phyloP scores from a whole-genome alignment of 805 yeast genomes.

The Phaffomyces antillensis region DNA sequence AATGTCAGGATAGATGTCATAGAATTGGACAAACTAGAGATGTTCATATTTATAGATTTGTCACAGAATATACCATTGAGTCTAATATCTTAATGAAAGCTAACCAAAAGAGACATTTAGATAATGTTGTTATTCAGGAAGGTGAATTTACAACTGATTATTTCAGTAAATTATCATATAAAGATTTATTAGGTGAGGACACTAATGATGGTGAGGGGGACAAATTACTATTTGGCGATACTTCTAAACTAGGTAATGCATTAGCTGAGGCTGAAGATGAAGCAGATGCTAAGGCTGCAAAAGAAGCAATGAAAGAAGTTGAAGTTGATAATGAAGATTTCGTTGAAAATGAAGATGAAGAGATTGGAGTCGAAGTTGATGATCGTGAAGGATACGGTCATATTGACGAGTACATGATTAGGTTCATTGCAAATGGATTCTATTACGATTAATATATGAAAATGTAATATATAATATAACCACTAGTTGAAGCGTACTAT shows the following conservation, averaged over 20 bases:
- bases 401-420: constrained; percentile 93
- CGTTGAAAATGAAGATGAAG: constrained; percentile 35
- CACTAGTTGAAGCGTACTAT: neutral
- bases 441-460: constrained; percentile 35
- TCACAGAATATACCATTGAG: constrained; percentile 93
- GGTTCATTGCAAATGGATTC: constrained; percentile 78
- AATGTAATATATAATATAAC: neutral
- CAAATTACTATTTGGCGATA: constrained; percentile 27
- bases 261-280: constrained; percentile 94
- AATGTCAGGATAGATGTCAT: constrained; percentile 98
- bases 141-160: constrained; percentile 98
- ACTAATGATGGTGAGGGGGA: constrained; percentile 23
- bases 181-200: constrained; percentile 63
- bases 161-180: constrained; percentile 78
- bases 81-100: constrained; percentile 91
- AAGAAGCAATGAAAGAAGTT: constrained; percentile 78
- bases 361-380: constrained; percentile 38
- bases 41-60: constrained; percentile 94
- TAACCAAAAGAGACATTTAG: constrained; percentile 88
- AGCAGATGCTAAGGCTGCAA: constrained; percentile 79
- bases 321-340: constrained; percentile 84
- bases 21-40: constrained; percentile 98
- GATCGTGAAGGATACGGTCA: constrained; percentile 59
- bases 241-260: constrained; percentile 44
- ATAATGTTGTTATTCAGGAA: constrained; percentile 91